These are phyloP conservation scores for Panellus pusillus DNA, from an alignment of 768 basidiomycete genomes.

Conservation along the genomic window DNA sequence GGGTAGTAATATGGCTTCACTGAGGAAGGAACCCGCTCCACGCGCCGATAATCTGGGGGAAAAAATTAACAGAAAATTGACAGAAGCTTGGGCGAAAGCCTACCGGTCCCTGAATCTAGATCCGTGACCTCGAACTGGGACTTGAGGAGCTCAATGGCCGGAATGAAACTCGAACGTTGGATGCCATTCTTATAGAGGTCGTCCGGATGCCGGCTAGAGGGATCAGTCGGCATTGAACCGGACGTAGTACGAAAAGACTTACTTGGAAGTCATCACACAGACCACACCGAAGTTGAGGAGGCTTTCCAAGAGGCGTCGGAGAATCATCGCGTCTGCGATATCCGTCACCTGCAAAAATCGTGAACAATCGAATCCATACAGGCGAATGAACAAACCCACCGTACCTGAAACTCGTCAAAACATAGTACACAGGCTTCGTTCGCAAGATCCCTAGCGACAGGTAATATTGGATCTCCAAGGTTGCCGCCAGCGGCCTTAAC, in stretches of 20 bases:
- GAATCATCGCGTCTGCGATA: conserved; percentile 98
- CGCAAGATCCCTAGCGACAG: conserved; percentile 86
- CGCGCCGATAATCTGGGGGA: conserved; percentile 83
- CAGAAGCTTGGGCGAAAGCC: conserved; percentile 19
- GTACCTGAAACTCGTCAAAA: conserved; percentile 97
- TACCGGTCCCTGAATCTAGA: conserved; percentile 93
- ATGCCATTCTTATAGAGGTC: conserved; percentile 99
- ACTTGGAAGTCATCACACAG: conserved; percentile 98
- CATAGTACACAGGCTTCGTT: conserved; percentile 83
- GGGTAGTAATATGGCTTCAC: conserved; percentile 81
- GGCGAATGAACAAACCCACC: conserved; percentile 19
- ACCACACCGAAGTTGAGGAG: conserved; percentile 87
- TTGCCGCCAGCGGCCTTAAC: conserved; percentile 72
- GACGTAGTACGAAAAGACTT: conserved; percentile 29
- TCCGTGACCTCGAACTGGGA: conserved; percentile 84
- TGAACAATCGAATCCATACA: conserved; percentile 5
- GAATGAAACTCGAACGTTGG: conserved; percentile 91
- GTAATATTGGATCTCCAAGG: conserved; percentile 80
- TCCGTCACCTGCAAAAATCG: conserved; percentile 71
- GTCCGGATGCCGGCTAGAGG: conserved; percentile 87
- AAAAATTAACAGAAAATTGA: conserved; percentile 2
- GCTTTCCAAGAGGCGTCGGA: conserved; percentile 85
- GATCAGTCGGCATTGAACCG: neutral
- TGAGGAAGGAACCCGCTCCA: conserved; percentile 89
- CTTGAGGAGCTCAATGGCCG: conserved; percentile 93